Evolutionary conservation across 345 rosid genomes (phyloP), one percentile per base, ranked within the genome.

Genomic region (Citropsis articulata): DNA sequence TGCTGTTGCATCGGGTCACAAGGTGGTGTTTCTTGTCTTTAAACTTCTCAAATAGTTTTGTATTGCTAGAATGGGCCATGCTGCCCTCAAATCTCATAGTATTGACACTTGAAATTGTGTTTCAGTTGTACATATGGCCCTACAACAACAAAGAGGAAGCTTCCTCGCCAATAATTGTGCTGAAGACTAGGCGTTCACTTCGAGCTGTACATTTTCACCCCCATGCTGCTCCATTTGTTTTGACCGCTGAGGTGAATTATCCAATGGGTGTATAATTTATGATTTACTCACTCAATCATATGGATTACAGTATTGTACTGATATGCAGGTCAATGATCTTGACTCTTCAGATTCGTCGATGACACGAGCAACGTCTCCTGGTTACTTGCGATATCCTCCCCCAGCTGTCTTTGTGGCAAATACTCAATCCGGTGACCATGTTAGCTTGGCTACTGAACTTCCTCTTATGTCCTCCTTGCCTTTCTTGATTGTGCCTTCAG

Each of bases 151-250:
- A 71, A 33, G 94, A 89, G 67, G 97, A 91, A 75, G 87, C 83
- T 22, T 82, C 93, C 45, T 83, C 91, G 18, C 97, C 97, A 53
- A 73, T 81, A 65, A 83, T 89, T 83, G 91, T 90, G 69, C 82
- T 92, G 85, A 92, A 83, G 85, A 92, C 97, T 22, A 85, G 90
- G 79, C 94, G 93, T 45, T 92, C 97, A 75, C 89, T 92, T 73
- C 87, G 94, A 79, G 97, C 97, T 72, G 97, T 91, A 81, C 94
- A 92, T 83, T 91, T 91, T 81, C 94, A 92, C 75, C 97, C 97
- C 22, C 94, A 86, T 77, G 92, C 85, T 74, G 90, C 89, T 74
- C 94, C 94, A 57, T 89, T 92, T 83, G 94, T 92, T 76, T 86
- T 92, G 89, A 92, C 94, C 53, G 92, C 94, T 67, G 97, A 92